A percentile compares a stretch with the other conserved stretches of the same genome.
Evolutionary conservation across 805 yeast genomes (phyloP).

Genomic region (Hanseniaspora meyeri): DNA sequence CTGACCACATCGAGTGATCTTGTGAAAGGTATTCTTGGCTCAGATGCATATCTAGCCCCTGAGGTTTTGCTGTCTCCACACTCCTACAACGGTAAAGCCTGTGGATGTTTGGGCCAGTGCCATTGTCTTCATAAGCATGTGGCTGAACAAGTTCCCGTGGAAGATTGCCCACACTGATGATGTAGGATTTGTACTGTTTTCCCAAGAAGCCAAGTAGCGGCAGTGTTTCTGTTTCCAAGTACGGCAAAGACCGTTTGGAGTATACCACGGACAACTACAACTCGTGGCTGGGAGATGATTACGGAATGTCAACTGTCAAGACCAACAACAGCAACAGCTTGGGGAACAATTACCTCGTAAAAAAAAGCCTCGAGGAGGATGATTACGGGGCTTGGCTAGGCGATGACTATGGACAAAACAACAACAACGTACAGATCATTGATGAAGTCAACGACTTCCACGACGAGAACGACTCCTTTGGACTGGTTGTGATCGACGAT

Average conservation of each 20-base stretch:
- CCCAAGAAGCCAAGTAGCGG: constrained; percentile 29
- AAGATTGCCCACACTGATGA: constrained; percentile 73
- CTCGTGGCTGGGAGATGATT: constrained; percentile 45
- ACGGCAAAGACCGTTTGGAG: background rate
- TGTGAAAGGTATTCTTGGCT: constrained; percentile 77
- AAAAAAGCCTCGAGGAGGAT: background rate
- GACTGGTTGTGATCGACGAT: constrained; percentile 1
- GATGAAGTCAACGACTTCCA: background rate
- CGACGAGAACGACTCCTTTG: constrained; percentile 9
- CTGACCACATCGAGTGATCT: constrained; percentile 32
- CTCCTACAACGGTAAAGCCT: constrained; percentile 68
- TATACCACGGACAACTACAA: constrained; percentile 48
- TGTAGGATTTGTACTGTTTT: constrained; percentile 53
- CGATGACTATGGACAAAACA: constrained; percentile 13
- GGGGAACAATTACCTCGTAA: background rate
- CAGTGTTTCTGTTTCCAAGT: background rate
- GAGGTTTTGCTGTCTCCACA: constrained; percentile 48
- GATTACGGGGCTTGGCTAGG: constrained; percentile 11
- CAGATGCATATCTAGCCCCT: constrained; percentile 92
- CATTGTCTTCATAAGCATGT: constrained; percentile 83
- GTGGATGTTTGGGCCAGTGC: constrained; percentile 92
- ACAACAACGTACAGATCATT: constrained; percentile 9
- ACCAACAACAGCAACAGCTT: background rate
- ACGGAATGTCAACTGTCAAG: constrained; percentile 39
- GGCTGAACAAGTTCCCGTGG: constrained; percentile 86